phyloP scores from a whole-genome alignment of 164 flowering plant genomes.

The Cinnamomum chago region DNA sequence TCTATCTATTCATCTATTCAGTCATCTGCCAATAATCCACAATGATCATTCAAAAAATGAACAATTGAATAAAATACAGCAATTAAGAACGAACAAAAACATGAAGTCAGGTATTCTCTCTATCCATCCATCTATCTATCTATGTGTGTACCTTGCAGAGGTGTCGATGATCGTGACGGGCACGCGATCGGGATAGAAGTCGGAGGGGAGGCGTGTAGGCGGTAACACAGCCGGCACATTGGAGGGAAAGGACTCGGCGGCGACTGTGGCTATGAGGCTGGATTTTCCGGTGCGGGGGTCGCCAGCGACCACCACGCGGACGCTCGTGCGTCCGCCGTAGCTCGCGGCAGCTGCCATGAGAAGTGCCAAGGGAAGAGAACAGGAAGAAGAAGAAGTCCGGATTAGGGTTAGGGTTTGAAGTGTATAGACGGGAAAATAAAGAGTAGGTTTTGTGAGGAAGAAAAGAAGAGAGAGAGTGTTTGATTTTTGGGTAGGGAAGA shows the following conservation, averaged over 20 bases:
- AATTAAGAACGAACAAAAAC: not conserved
- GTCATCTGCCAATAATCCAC: too few relatives aligned
- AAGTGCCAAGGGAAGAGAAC: conserved; percentile 15
- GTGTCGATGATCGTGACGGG: conserved; percentile 83
- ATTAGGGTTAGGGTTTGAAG: not conserved
- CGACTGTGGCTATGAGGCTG: conserved; percentile 64
- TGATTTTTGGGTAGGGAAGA: not conserved
- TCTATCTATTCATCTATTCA: too few relatives aligned
- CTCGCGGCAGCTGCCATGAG: conserved; percentile 40
- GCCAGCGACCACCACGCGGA: conserved; percentile 78
- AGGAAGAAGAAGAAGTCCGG: not conserved
- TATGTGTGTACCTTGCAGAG: conserved; percentile 50
- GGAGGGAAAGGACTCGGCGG: conserved; percentile 60
- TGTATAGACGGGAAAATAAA: not conserved
- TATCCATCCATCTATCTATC: not conserved
- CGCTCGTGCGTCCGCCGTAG: conserved; percentile 29
- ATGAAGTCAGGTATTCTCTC: not conserved
- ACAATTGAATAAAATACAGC: not conserved
- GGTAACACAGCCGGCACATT: conserved; percentile 61
- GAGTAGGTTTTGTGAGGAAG: not conserved
- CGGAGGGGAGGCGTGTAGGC: conserved; percentile 73
- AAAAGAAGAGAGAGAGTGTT: not conserved
- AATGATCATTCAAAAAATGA: too few relatives aligned
- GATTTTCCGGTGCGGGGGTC: conserved; percentile 83
- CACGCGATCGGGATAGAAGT: conserved; percentile 67